Base-by-base conservation (phyloP, 108 stramenopile species). In the Pelagomonas calceolata region DNA sequence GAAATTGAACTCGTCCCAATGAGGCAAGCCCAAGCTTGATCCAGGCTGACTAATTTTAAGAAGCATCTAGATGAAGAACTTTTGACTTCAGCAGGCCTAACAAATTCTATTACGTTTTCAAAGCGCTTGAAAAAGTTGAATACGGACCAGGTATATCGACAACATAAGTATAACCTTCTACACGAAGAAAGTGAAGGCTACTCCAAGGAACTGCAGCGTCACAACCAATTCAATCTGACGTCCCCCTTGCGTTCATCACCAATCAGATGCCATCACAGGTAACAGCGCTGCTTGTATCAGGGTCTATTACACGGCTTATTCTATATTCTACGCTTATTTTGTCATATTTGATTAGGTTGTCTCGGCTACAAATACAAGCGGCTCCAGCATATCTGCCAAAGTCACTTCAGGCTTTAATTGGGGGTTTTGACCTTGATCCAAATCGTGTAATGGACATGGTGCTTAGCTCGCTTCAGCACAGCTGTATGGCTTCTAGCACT, bases 121-220 rank as follows among this genome's bases (percentile, higher is more conserved):
- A 79, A 79, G 66, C 66, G 69, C 18, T 10, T 92, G 64, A 77
- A 79, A 39, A 88, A 89, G 70, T 74, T 88, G 70, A 95, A 92
- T 72, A 95, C 96, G 32, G 82, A 83, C 65, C 68, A 80, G 67
- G 85, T 91, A 63, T 98, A 98, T 79, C 75, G 87, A 51, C 97
- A 96, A 74, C 80, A 89, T 70, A 91, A 92, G 70, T 96, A 88
- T 74, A 98, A 95, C 77, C 77, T 98, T 17, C 72, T 92, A 39
- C 87, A 83, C 29, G 97, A 98, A 81, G 94, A 96, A 78, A 88
- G 88, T 46, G 95, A 96, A 78, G 97, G 97, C 4, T 98, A 82
- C 76, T 78, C 92, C 39, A 95, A 95, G 75, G 69, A 94, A 10
- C 5, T 12, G 39, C 39, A 5, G 9, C 39, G 39, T 43, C 9